Conservation (phyloP, 139 green algal species). For the Chlorella sp. region DNA sequence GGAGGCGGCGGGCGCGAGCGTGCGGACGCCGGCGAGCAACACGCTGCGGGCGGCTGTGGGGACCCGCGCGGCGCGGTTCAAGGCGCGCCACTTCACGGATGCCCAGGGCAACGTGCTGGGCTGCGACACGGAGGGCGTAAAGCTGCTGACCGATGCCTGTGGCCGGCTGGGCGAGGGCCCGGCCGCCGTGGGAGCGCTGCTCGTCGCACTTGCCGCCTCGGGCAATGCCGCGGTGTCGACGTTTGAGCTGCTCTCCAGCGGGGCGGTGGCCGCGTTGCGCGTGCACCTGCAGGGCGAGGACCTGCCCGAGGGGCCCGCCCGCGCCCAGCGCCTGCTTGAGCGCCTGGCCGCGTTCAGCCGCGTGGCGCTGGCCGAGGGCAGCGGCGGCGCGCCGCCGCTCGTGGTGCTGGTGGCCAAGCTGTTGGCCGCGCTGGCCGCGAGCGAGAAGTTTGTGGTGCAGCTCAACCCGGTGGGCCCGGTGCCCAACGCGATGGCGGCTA, state of each 20-base stretch:
- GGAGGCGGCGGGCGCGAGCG: conserved; percentile 12
- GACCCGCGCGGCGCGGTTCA: conserved; percentile 40
- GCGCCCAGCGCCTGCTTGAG: conserved; percentile 42
- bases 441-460: conserved; percentile 82
- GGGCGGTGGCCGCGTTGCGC: conserved; percentile 65
- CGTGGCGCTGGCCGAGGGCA: conserved; percentile 28
- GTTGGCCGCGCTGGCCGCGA: conserved; percentile 69
- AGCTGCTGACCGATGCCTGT: conserved; percentile 53
- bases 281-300: conserved; percentile 62
- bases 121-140: conserved; percentile 52
- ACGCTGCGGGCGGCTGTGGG: conserved; percentile 30
- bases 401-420: conserved; percentile 77
- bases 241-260: conserved; percentile 92
- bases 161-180: conserved; percentile 26
- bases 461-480: conserved; percentile 17
- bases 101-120: neutral
- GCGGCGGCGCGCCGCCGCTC: conserved; percentile 44
- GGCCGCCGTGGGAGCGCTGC: conserved; percentile 39
- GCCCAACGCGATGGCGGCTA: neutral
- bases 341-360: conserved; percentile 62
- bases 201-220: conserved; percentile 41
- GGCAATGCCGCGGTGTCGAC: conserved; percentile 66
- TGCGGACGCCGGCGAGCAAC: conserved; percentile 1
- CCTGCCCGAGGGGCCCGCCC: neutral
- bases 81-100: conserved; percentile 43